These are phyloP conservation scores for Colletotrichum sp. DNA, from an alignment of 2,329 filamentous ascomycete species.

Conservation along the genomic window DNA sequence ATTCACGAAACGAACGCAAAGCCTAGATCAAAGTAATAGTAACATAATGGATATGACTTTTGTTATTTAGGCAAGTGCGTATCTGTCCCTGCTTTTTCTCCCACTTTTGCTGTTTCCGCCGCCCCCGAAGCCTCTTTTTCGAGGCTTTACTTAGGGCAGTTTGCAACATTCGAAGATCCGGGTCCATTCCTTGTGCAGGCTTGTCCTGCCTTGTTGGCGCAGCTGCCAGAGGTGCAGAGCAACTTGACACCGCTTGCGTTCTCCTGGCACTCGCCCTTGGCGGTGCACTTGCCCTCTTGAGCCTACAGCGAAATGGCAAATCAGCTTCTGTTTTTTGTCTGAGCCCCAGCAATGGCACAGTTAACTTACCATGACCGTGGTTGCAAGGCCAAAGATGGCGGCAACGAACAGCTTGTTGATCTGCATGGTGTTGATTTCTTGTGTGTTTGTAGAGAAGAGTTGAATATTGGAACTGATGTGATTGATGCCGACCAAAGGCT, in stretches of 20 bases:
- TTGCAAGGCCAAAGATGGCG: not conserved
- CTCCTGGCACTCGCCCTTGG: not conserved
- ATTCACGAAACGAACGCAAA: accelerated
- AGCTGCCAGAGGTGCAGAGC: not conserved
- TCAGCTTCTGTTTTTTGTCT: not conserved
- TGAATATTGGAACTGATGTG: not conserved
- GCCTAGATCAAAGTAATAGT: not conserved
- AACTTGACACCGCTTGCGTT: not conserved
- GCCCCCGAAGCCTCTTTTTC: not conserved
- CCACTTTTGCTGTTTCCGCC: not conserved
- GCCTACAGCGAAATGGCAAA: not conserved
- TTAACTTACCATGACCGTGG: not conserved
- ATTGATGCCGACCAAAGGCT: not conserved
- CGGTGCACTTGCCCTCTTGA: conserved; percentile 2
- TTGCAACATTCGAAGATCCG: not conserved
- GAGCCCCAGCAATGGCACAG: not conserved
- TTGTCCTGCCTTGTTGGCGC: not conserved
- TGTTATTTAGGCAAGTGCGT: not conserved
- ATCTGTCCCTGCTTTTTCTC: not conserved
- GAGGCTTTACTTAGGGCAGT: not conserved
- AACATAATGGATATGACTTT: not conserved
- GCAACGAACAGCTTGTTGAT: not conserved
- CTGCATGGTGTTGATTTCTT: not conserved
- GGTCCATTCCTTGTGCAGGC: not conserved
- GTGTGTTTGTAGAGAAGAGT: not conserved